phyloP scores from a whole-genome alignment of 148 eudicot genomes.

The Talinum fruticosum region DNA sequence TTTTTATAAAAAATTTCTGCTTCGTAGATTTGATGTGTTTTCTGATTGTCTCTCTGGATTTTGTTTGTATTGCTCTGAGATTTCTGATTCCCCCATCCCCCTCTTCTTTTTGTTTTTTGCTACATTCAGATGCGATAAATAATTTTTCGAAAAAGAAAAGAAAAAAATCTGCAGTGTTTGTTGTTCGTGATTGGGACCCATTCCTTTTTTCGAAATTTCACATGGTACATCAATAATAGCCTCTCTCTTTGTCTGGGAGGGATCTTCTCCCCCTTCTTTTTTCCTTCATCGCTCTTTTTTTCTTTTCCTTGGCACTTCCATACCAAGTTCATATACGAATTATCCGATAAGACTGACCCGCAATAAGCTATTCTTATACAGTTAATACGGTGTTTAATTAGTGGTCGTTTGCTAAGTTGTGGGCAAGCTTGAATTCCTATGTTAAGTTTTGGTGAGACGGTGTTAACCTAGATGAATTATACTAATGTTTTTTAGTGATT shows the following conservation, averaged over 20 bases:
- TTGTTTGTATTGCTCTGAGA: constrained; percentile 1
- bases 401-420: too few relatives aligned
- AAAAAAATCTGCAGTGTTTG: background rate
- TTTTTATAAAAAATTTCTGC: background rate
- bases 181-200: background rate
- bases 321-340: too few relatives aligned
- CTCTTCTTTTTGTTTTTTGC: background rate
- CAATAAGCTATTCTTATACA: too few relatives aligned
- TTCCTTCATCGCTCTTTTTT: too few relatives aligned
- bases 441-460: too few relatives aligned
- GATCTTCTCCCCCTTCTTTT: too few relatives aligned
- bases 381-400: too few relatives aligned
- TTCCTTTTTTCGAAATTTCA: background rate
- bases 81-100: background rate
- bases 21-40: background rate
- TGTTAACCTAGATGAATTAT: too few relatives aligned
- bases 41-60: background rate
- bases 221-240: background rate
- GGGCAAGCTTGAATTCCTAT: too few relatives aligned
- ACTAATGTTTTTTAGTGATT: too few relatives aligned
- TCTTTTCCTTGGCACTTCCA: too few relatives aligned
- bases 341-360: too few relatives aligned
- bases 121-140: background rate
- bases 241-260: background rate
- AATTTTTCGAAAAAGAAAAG: background rate